Base-by-base conservation (phyloP, 306 rosid species). In the Rosa chinensis region DNA sequence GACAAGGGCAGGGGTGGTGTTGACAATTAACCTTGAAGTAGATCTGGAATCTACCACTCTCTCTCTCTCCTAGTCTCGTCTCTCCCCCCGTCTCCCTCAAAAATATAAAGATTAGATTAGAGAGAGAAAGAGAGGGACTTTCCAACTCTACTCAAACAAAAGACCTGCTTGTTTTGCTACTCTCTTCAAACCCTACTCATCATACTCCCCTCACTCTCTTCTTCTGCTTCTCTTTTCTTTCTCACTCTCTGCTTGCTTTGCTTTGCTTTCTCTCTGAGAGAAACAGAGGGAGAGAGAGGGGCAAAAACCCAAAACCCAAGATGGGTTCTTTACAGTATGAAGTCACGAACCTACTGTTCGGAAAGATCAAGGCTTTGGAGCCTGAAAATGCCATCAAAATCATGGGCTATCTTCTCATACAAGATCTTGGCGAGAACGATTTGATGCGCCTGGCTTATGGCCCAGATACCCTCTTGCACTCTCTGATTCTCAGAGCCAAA, bases 361-460 rank as follows among this genome's bases (percentile, higher is more conserved):
- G 89, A 0, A 92, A 87, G 80, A 80, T 92, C 66, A 92, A 90
- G 71, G 79, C 52, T 66, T 45, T 92, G 62, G 97, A 92, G 75
- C 97, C 95, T 13, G 97, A 92, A 20, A 87, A 92, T 84, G 97
- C 97, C 4, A 83, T 88, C 12, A 92, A 90, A 78, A 92, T 92
- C 84, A 89, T 92, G 93, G 97, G 97, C 14, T 89, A 74, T 63
- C 88, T 92, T 68, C 88, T 92, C 25, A 87, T 92, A 73, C 88
- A 85, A 28, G 89, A 84, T 75, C 87, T 92, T 1, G 89, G 84
- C 7, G 92, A 87, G 47, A 84, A 79, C 47, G 97, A 92, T 53
- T 69, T 92, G 47, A 56, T 92, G 28, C 92, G 92, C 0, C 52
- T 92, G 63, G 93, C 91, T 8, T 85, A 62, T 16, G 87, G 87